Percentiles rank a stretch among this genome's conserved stretches.
Conservation (phyloP, 2,329 filamentous ascomycete genomes). For the Ophiostoma fasciatum region DNA sequence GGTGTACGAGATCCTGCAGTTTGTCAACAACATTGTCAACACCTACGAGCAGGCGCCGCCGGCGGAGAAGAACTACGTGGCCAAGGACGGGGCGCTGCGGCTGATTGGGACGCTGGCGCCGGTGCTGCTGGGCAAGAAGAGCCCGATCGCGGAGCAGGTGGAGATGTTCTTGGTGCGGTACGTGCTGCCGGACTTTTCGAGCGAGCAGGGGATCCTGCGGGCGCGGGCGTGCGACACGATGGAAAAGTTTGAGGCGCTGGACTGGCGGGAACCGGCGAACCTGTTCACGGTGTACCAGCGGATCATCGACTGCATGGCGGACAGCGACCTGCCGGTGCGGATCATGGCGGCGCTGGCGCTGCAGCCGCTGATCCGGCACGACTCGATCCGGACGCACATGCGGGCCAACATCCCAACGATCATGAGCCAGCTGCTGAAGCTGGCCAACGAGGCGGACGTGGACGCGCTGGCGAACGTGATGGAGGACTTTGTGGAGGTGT, state of each 20-base stretch:
- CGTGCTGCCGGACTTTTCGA: slow-evolving; percentile 96
- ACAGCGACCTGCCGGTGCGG: slow-evolving; percentile 80
- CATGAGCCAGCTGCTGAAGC: slow-evolving; percentile 95
- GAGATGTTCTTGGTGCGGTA: slow-evolving; percentile 98
- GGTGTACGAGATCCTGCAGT: slow-evolving; percentile 85
- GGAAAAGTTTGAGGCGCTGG: slow-evolving; percentile 93
- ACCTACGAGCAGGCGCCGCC: slow-evolving; percentile 75
- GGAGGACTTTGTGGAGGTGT: slow-evolving; percentile 99
- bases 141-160: slow-evolving; percentile 90
- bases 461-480: slow-evolving; percentile 96
- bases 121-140: slow-evolving; percentile 95
- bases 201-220: slow-evolving; percentile 77
- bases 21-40: slow-evolving; percentile 90
- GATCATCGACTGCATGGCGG: slow-evolving; percentile 93
- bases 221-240: slow-evolving; percentile 93
- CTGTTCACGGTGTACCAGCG: slow-evolving; percentile 92
- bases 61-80: slow-evolving; percentile 80
- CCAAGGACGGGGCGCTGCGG: slow-evolving; percentile 89
- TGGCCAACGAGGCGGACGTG: slow-evolving; percentile 95
- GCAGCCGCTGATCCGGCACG: slow-evolving; percentile 89
- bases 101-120: slow-evolving; percentile 95
- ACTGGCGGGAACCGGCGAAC: slow-evolving; percentile 95
- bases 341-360: slow-evolving; percentile 89
- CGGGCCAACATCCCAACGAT: slow-evolving; percentile 96
- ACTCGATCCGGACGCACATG: slow-evolving; percentile 88